Percentiles rank a stretch among this genome's conserved stretches.
Conservation (phyloP, 2,329 filamentous ascomycete genomes). For the Aspergillus vadensis region DNA sequence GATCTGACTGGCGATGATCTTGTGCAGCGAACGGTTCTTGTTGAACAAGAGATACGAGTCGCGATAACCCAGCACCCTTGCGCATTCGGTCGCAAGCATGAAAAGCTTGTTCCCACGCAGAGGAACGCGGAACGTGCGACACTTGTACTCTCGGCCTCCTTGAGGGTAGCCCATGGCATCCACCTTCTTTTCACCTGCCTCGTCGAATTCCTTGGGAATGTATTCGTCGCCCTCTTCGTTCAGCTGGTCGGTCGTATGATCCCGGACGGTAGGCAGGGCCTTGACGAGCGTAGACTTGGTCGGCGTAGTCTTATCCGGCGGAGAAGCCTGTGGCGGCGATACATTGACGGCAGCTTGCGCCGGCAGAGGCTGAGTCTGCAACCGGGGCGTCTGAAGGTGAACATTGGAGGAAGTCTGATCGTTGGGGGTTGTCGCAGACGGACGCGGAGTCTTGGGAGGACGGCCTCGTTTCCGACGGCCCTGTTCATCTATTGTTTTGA, state of each 20-base stretch:
- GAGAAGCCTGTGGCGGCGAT: constrained; percentile 62
- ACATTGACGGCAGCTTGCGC: constrained; percentile 33
- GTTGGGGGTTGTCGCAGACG: constrained; percentile 34
- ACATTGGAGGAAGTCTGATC: constrained; percentile 35
- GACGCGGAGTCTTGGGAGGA: constrained; percentile 51
- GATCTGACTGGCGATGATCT: constrained; percentile 93
- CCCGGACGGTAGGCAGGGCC: constrained; percentile 89
- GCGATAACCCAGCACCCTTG: constrained; percentile 86
- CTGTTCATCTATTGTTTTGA: constrained; percentile 38
- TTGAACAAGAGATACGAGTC: constrained; percentile 99
- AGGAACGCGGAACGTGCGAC: constrained; percentile 89
- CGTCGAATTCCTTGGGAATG: constrained; percentile 87
- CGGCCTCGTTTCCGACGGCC: constrained; percentile 53
- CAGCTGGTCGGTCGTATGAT: constrained; percentile 96
- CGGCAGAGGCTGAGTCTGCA: constrained; percentile 41
- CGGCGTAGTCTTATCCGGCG: constrained; percentile 73
- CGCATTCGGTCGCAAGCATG: constrained; percentile 98
- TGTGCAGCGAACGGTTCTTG: constrained; percentile 94
- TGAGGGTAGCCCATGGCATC: constrained; percentile 77
- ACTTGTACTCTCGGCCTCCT: constrained; percentile 84
- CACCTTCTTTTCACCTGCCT: constrained; percentile 93
- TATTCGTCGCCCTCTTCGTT: constrained; percentile 90
- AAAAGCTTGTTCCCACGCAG: constrained; percentile 91
- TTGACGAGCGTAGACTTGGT: constrained; percentile 81
- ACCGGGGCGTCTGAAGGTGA: constrained; percentile 43